Evolutionary conservation across 768 basidiomycete genomes (phyloP).

Genomic region (Hemileccinum rubropunctum): DNA sequence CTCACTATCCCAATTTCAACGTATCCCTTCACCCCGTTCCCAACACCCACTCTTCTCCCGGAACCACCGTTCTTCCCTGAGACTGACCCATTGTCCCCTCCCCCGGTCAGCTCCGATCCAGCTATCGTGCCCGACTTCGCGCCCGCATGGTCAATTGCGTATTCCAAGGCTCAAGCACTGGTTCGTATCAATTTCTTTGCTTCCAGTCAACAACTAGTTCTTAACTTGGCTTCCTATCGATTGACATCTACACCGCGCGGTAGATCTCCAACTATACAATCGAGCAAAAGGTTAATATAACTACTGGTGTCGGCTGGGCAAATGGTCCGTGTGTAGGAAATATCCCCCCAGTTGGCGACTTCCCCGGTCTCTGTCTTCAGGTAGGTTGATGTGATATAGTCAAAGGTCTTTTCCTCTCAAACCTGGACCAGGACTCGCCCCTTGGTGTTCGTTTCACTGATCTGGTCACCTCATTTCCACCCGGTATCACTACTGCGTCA

Average conservation of each 20-base stretch:
- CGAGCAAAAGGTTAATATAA: constrained; percentile 62
- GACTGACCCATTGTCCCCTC: constrained; percentile 55
- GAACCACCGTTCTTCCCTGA: constrained; percentile 52
- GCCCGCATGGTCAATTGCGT: constrained; percentile 56
- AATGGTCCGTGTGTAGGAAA: constrained; percentile 71
- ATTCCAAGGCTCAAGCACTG: constrained; percentile 53
- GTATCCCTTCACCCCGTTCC: constrained; percentile 56
- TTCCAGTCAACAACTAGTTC: not conserved
- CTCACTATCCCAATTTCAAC: constrained; percentile 38
- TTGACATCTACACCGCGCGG: not conserved
- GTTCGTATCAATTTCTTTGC: constrained; percentile 31
- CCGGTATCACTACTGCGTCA: constrained; percentile 79
- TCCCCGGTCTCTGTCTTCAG: constrained; percentile 73
- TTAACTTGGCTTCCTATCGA: not conserved
- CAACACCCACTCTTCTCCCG: constrained; percentile 55
- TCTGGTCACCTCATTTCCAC: constrained; percentile 74
- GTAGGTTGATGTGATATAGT: constrained; percentile 28
- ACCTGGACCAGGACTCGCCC: constrained; percentile 55
- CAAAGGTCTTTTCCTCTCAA: not conserved
- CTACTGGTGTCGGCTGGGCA: constrained; percentile 54
- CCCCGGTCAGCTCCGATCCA: constrained; percentile 44
- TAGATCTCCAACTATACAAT: constrained; percentile 51
- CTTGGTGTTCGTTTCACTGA: constrained; percentile 77
- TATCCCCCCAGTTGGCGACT: constrained; percentile 50
- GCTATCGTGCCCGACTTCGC: constrained; percentile 44